These are phyloP conservation scores for Phytophthora citricola DNA, from an alignment of 352 stramenopile genomes.

Conservation along the genomic window DNA sequence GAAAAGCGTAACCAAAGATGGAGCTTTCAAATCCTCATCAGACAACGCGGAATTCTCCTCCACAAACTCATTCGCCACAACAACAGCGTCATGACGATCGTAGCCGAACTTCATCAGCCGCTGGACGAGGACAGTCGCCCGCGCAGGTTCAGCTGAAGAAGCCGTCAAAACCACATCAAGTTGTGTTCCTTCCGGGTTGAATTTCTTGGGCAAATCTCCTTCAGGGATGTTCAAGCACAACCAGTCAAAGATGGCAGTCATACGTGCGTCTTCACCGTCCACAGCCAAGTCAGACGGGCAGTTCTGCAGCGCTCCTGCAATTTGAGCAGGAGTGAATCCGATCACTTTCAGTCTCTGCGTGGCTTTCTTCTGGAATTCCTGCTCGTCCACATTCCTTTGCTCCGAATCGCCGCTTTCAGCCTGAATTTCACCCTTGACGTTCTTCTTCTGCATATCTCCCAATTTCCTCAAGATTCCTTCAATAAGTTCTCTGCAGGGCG, in stretches of 20 bases:
- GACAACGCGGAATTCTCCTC: conserved; percentile 25
- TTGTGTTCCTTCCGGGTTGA: conserved; percentile 91
- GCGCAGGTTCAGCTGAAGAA: conserved; percentile 16
- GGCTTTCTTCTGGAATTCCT: conserved; percentile 21
- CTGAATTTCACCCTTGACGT: background rate
- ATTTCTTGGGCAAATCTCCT: conserved; percentile 78
- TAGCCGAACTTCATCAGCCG: conserved; percentile 84
- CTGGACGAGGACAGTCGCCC: conserved; percentile 60
- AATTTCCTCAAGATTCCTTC: conserved; percentile 79
- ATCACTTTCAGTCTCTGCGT: conserved; percentile 53
- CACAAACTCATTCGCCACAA: conserved; percentile 53
- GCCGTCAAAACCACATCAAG: conserved; percentile 78
- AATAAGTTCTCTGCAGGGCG: conserved; percentile 85
- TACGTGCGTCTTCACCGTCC: conserved; percentile 16
- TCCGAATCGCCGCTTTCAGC: conserved; percentile 9
- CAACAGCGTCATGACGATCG: conserved; percentile 60
- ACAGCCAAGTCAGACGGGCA: conserved; percentile 14
- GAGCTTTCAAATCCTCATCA: conserved; percentile 43
- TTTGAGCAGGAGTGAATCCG: conserved; percentile 62
- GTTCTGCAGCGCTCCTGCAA: conserved; percentile 56
- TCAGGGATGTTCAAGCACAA: conserved; percentile 84
- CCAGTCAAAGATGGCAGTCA: conserved; percentile 72
- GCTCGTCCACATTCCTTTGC: conserved; percentile 21
- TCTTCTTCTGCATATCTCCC: conserved; percentile 32
- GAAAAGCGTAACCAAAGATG: conserved; percentile 47